These are phyloP conservation scores for Coemansia aciculifera DNA, from an alignment of 192 early-diverging fungal genomes.

Conservation along the genomic window DNA sequence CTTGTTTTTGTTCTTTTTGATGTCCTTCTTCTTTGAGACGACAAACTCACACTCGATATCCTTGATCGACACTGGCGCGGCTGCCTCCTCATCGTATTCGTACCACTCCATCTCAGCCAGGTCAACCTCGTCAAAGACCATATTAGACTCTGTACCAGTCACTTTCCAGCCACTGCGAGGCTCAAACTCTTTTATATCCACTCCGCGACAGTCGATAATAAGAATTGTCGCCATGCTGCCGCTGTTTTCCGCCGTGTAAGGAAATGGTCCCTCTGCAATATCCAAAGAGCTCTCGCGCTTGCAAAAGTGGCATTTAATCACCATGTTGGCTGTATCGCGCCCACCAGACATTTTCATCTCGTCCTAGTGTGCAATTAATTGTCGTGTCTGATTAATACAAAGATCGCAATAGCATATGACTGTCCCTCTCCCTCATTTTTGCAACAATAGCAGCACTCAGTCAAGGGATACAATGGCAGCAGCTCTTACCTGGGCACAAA, in stretches of 20 bases:
- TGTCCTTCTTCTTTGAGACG: constrained; percentile 14
- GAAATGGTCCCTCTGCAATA: constrained; percentile 23
- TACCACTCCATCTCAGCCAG: constrained; percentile 82
- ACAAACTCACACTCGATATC: constrained; percentile 33
- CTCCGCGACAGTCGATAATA: constrained; percentile 77
- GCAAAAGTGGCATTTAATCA: constrained; percentile 92
- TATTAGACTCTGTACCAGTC: constrained; percentile 68
- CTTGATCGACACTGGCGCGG: constrained; percentile 35
- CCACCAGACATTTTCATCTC: constrained; percentile 65
- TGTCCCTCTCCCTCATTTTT: background rate
- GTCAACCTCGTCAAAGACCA: constrained; percentile 73
- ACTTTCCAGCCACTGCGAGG: constrained; percentile 67
- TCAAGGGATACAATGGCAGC: background rate
- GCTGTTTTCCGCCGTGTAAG: constrained; percentile 56
- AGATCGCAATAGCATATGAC: background rate
- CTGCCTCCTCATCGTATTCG: constrained; percentile 81
- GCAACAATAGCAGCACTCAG: background rate
- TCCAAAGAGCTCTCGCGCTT: constrained; percentile 69
- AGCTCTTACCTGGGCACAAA: background rate
- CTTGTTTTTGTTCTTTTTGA: background rate
- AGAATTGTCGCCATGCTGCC: constrained; percentile 64
- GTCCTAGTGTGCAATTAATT: constrained; percentile 45
- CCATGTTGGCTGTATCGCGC: constrained; percentile 80
- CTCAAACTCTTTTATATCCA: constrained; percentile 79
- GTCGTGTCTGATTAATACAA: background rate